Evolutionary conservation across 1,139 yeast species (phyloP), one percentile per base, ranked within the genome.

Genomic region (Arxiozyma slooffiae): DNA sequence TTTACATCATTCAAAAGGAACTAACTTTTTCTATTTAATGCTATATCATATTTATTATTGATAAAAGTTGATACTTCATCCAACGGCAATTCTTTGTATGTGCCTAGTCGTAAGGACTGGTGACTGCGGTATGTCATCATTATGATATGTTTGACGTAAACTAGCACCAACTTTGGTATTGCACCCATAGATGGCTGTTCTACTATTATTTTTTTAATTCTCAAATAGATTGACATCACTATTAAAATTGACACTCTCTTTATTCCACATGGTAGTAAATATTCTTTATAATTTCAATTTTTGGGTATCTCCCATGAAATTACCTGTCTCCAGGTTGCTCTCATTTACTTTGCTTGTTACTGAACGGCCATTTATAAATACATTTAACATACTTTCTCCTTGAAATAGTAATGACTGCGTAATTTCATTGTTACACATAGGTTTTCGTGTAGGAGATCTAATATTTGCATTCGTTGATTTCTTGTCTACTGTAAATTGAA

Each of bases 261-360:
- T 60, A 47, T 57, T 62, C 69, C 69, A 65, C 16, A 65, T 60
- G 1, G 56, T 52, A 0, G 62, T 51, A 8, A 65, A 46, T 4
- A 58, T 52, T 37, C 62, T 53, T 23, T 63, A 62, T 17, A 64
- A 37, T 38, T 61, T 55, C 23, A 62, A 49, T 45, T 52, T 50
- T 49, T 59, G 56, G 18, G 60, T 45, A 21, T 55, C 49, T 14
- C 61, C 59, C 18, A 59, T 51, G 37, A 60, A 50, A 18, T 60
- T 60, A n/a, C 58, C 61, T 14, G 53, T 48, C 37, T 53, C 56
- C 22, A 51, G 41, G 22, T 51, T 51, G 11, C 36, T 41, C 3
- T 49, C 41, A 40, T 30, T 34, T 7, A 44, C 8, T 36, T 49
- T 21, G 47, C 18, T 26, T 46, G 47, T 43, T 45, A 46, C 24